Evolutionary conservation across 352 stramenopile genomes (phyloP), one percentile per base, ranked within the genome.

Genomic region (Pythium oligandrum): DNA sequence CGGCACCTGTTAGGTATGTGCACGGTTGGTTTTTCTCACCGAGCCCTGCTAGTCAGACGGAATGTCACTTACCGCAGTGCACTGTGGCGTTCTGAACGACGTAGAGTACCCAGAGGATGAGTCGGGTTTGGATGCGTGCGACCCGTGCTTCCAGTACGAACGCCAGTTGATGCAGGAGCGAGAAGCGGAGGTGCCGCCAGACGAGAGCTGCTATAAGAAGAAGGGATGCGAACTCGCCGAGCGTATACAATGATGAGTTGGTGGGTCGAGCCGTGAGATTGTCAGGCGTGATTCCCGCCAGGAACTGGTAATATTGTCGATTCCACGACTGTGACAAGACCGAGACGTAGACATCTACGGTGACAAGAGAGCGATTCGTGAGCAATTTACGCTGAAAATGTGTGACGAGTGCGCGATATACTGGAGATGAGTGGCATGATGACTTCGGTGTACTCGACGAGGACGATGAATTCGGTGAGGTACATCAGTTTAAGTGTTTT

Each of bases 61-160:
- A 26, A 26, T 26, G 17, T 26, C 17, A 26, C 17, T 26, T 31
- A 48, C 43, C 43, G 36, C 12, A 34, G 12, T 54, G 48, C 33
- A 34, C 26, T 9, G 12, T 45, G 48, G 34, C 4, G 2, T 6
- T 44, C 26, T 44, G 34, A n/a, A 56, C 4, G 50, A 56, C 33
- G 10, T 47, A 30, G 3, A 69, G 38, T 2, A 64, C 51, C 60
- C 67, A 75, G 1, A 61, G 59, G 33, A 70, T 43, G 8, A 75
- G 30, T 32, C 66, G 66, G 26, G 53, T 43, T 37, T 70, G 66
- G 32, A 78, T 64, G 4, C 57, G 44, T 7, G 61, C 34, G 46
- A 53, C 54, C 43, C 70, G 65, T 5, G 57, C 68, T 39, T 74
- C 65, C 17, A 78, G 32, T 7, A 73, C 68, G 30, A 73, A 76